Conservation (phyloP, 495 filamentous ascomycete species). For the Achaetomiella virescens region DNA sequence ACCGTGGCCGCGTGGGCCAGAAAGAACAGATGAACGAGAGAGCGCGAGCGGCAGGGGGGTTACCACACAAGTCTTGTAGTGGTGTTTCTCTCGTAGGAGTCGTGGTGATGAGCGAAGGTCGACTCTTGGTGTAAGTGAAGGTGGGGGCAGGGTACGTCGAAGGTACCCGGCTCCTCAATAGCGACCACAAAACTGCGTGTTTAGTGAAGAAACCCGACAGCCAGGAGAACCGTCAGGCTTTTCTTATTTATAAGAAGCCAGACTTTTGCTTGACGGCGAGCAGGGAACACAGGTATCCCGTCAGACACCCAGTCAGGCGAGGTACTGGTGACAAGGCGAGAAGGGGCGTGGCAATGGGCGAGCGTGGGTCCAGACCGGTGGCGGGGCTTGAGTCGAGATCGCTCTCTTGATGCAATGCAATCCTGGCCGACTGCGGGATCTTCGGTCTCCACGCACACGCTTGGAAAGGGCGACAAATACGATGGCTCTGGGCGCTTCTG, state of each 20-base stretch:
- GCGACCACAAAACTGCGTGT: constrained; percentile 34
- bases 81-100: neutral
- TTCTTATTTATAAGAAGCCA: constrained; percentile 22
- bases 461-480: constrained; percentile 2
- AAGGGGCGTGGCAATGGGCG: constrained; percentile 24
- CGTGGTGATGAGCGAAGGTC: neutral
- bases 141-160: constrained; percentile 26
- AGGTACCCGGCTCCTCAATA: constrained; percentile 36
- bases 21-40: constrained; percentile 4
- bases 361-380: constrained; percentile 19
- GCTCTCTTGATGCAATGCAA: constrained; percentile 13
- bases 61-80: constrained; percentile 11
- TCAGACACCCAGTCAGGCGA: neutral
- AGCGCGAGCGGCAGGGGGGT: constrained; percentile 1
- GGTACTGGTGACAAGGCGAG: constrained; percentile 13
- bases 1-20: neutral
- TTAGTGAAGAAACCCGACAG: constrained; percentile 17
- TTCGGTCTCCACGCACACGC: constrained; percentile 10
- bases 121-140: neutral
- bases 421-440: constrained; percentile 1
- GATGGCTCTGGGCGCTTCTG: neutral
- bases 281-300: neutral
- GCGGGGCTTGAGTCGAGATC: constrained; percentile 30
- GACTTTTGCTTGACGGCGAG: neutral
- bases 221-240: constrained; percentile 20